These are phyloP conservation scores for Ophiocordyceps camponoti-saundersi DNA, from an alignment of 2,329 filamentous ascomycete genomes.

Conservation along the genomic window DNA sequence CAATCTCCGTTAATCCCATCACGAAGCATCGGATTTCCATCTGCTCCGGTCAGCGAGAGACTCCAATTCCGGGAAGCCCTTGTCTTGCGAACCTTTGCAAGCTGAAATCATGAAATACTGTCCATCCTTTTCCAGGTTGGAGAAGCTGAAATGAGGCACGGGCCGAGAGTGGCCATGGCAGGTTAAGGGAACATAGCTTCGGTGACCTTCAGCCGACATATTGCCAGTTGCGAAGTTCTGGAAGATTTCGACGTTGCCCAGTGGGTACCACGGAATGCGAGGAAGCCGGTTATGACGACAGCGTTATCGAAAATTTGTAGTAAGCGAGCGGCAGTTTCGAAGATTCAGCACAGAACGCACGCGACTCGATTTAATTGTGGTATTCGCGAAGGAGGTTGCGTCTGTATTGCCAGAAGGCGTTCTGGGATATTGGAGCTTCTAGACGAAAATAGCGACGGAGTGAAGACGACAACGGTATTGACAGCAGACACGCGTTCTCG, in stretches of 20 bases:
- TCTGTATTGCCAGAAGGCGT: too few species aligned
- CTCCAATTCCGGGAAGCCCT: too few species aligned
- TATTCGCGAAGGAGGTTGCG: too few species aligned
- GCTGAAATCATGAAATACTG: constrained; percentile 87
- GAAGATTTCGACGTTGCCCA: neutral
- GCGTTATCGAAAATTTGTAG: neutral
- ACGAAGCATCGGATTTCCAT: constrained; percentile 96
- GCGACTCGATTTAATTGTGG: too few species aligned
- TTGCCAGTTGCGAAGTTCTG: constrained; percentile 1
- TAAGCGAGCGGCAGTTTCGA: neutral
- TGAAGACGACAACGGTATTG: neutral
- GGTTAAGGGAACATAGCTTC: constrained; percentile 69
- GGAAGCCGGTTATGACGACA: neutral
- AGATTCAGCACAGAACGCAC: neutral
- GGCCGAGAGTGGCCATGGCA: constrained; percentile 90
- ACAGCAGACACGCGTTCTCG: neutral
- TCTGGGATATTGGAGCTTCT: neutral
- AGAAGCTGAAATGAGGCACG: constrained; percentile 84
- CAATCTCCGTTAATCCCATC: constrained; percentile 92
- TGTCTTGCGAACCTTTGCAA: constrained; percentile 50
- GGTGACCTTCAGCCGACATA: constrained; percentile 20
- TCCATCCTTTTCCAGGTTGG: constrained; percentile 63
- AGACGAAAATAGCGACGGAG: neutral
- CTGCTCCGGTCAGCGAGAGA: constrained; percentile 27
- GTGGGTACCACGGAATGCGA: neutral